Conservation (phyloP, 768 basidiomycete species). For the Collybia mongolica region DNA sequence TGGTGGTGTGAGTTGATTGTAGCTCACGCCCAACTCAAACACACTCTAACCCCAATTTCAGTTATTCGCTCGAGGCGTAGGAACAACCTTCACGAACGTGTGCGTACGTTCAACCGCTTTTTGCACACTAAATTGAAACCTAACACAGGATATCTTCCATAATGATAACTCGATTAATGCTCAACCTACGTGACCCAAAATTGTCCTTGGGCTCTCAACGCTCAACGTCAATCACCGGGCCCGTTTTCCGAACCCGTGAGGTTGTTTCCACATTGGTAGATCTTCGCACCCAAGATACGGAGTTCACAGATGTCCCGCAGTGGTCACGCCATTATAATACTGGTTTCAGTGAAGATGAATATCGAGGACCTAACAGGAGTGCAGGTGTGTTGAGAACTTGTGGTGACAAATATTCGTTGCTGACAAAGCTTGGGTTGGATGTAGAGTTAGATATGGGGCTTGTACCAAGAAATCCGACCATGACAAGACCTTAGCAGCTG, state of each 20-base stretch:
- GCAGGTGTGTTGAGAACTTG: no score
- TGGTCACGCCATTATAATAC: no score
- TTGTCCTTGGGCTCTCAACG: not conserved
- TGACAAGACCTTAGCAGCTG: no score
- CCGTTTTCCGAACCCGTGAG: not conserved
- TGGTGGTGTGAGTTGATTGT: not conserved
- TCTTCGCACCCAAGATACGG: not conserved
- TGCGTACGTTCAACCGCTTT: not conserved
- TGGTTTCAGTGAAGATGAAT: no score
- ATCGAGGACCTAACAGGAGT: no score
- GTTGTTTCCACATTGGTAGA: not conserved
- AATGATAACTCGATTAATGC: constrained; percentile 5
- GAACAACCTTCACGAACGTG: constrained; percentile 3
- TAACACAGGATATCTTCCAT: constrained; percentile 1
- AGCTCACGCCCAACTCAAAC: not conserved
- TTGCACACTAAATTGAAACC: no score
- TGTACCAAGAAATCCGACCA: no score
- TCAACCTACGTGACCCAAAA: constrained; percentile 2
- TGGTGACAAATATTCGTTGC: no score
- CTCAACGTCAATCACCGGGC: not conserved
- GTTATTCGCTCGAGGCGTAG: not conserved
- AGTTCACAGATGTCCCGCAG: not conserved
- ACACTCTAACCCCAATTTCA: not conserved
- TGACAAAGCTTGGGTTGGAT: no score
- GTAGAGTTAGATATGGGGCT: no score